Conservation (phyloP, 495 filamentous ascomycete genomes). For the Chaetomium tenue region DNA sequence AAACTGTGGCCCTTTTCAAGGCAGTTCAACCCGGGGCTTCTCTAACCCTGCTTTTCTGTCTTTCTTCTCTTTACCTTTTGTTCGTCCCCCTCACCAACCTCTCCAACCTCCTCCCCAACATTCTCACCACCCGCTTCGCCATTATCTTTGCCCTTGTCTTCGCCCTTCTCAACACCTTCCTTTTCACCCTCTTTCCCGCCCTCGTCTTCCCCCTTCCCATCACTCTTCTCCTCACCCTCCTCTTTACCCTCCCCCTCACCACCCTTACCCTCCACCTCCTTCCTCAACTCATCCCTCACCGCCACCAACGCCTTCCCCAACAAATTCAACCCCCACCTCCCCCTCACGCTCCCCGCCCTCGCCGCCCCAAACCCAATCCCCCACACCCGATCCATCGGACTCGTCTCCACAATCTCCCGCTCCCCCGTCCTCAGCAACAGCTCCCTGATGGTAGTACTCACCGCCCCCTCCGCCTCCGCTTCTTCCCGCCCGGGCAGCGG, state of each 20-base stretch:
- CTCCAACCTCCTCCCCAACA: background rate
- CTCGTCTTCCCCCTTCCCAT: background rate
- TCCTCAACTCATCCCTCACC: constrained; percentile 49
- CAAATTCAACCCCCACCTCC: constrained; percentile 64
- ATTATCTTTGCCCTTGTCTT: background rate
- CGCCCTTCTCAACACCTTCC: background rate
- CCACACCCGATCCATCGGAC: constrained; percentile 63
- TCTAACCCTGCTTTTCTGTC: background rate
- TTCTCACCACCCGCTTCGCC: background rate
- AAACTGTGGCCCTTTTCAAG: background rate
- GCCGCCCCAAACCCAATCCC: constrained; percentile 59
- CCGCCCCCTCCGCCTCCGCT: background rate
- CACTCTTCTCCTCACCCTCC: constrained; percentile 6
- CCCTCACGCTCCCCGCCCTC: constrained; percentile 45
- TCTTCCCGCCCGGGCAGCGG: background rate
- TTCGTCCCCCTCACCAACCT: background rate
- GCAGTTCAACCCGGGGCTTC: background rate
- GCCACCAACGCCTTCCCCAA: constrained; percentile 56
- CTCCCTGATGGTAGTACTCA: constrained; percentile 27
- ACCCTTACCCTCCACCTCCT: constrained; percentile 34
- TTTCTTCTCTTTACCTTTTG: background rate
- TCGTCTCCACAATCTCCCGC: constrained; percentile 62
- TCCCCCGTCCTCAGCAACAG: constrained; percentile 57
- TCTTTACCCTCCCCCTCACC: constrained; percentile 3
- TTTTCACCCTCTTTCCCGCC: background rate